Evolutionary conservation across 2,329 filamentous ascomycete genomes (phyloP).

Genomic region (Blastomyces silverae): DNA sequence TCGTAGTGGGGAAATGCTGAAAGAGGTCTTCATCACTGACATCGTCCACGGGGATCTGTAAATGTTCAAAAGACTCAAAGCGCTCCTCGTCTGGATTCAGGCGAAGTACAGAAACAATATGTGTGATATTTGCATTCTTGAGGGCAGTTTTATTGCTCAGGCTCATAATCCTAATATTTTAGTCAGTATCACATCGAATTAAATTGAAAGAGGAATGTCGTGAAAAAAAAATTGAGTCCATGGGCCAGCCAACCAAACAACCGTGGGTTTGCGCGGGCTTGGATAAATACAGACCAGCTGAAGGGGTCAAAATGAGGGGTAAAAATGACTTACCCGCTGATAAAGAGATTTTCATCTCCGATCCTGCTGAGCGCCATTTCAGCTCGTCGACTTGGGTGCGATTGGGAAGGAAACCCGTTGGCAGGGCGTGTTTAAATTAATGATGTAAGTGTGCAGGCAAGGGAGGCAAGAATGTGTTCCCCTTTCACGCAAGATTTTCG

Average conservation of each 20-base stretch:
- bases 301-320: conserved; percentile 8
- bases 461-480: neutral
- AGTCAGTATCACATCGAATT: conserved; percentile 1
- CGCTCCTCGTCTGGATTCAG: conserved; percentile 52
- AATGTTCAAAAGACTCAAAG: conserved; percentile 61
- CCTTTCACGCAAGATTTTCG: neutral
- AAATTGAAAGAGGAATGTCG: neutral
- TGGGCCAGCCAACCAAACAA: neutral
- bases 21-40: conserved; percentile 82
- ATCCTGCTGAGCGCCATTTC: conserved; percentile 54
- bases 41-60: conserved; percentile 81
- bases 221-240: neutral
- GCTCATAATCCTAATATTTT: conserved; percentile 53
- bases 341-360: conserved; percentile 64
- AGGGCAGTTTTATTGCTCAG: conserved; percentile 66
- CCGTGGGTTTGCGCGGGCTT: neutral
- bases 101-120: conserved; percentile 76
- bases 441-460: neutral
- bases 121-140: conserved; percentile 69
- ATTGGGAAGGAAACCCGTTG: neutral
- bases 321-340: conserved; percentile 59
- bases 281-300: conserved; percentile 1
- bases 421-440: neutral
- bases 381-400: neutral
- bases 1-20: conserved; percentile 68